These are phyloP conservation scores for Chaetomium globosum DNA, from an alignment of 2,329 filamentous ascomycete genomes.

Conservation along the genomic window DNA sequence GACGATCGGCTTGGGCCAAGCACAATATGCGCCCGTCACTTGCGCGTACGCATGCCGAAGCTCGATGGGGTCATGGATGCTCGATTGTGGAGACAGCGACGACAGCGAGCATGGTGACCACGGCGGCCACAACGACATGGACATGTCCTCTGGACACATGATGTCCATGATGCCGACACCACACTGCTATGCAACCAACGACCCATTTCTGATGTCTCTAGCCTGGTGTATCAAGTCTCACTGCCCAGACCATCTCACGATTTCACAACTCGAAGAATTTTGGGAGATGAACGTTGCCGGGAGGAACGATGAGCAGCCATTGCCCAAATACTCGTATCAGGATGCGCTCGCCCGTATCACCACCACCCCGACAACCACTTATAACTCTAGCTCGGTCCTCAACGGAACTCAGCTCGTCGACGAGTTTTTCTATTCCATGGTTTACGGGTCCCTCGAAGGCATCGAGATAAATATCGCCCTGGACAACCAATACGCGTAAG, in stretches of 20 bases:
- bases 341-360: constrained; percentile 1
- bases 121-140: not conserved
- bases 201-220: not conserved
- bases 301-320: not conserved
- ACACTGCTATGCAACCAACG: not conserved
- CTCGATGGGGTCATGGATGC: not conserved
- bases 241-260: not conserved
- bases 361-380: not conserved
- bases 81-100: not conserved
- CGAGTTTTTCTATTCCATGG: not conserved
- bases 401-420: not conserved
- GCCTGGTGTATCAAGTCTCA: not conserved
- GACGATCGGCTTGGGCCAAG: no score
- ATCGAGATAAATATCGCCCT: constrained; percentile 1
- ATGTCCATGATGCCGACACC: not conserved
- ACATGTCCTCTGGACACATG: not conserved
- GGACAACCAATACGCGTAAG: not conserved
- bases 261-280: not conserved
- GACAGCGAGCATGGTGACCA: not conserved
- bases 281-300: not conserved
- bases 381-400: not conserved
- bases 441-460: not conserved
- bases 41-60: no score
- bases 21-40: no score
- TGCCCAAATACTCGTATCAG: not conserved